phyloP scores from a whole-genome alignment of 1,284 basidiomycete species.

The Schizopora paradoxa region DNA sequence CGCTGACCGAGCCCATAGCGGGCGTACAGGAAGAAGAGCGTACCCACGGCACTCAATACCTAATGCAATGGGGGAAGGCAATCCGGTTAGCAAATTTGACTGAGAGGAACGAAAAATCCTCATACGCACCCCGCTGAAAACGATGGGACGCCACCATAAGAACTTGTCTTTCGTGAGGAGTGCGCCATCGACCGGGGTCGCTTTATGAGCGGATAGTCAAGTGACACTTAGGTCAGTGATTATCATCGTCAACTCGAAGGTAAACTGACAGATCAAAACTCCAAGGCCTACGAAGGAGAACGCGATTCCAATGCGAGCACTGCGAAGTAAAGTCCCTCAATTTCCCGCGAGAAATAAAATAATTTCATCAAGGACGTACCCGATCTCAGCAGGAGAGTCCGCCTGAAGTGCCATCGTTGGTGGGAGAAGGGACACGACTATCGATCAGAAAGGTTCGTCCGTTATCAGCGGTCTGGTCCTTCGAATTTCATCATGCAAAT shows the following conservation, averaged over 20 bases:
- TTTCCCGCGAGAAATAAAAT: background rate
- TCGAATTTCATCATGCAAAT: conserved; percentile 2
- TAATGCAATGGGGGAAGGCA: no score
- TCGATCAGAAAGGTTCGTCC: background rate
- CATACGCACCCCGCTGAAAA: conserved; percentile 38
- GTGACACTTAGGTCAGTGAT: conserved; percentile 36
- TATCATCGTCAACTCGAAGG: conserved; percentile 20
- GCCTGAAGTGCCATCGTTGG: conserved; percentile 38
- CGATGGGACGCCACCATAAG: conserved; percentile 37
- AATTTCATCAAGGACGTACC: conserved; percentile 30
- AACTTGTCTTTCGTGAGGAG: conserved; percentile 34
- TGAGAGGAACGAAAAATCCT: no score
- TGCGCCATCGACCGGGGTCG: conserved; percentile 43
- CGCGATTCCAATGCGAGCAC: conserved; percentile 37
- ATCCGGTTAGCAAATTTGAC: no score
- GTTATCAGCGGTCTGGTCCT: background rate
- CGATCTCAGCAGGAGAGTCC: conserved; percentile 38
- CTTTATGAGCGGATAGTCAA: conserved; percentile 38
- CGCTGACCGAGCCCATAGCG: no score
- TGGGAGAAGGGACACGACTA: conserved; percentile 38
- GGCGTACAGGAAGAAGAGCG: no score
- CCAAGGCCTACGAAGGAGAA: conserved; percentile 20
- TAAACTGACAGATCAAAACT: background rate
- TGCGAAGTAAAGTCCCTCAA: conserved; percentile 18
- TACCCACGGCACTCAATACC: no score